A percentile compares a stretch with the other conserved stretches of the same genome.
Evolutionary conservation across 140 eudicot species (phyloP).

Genomic region (Flaveria floridana): DNA sequence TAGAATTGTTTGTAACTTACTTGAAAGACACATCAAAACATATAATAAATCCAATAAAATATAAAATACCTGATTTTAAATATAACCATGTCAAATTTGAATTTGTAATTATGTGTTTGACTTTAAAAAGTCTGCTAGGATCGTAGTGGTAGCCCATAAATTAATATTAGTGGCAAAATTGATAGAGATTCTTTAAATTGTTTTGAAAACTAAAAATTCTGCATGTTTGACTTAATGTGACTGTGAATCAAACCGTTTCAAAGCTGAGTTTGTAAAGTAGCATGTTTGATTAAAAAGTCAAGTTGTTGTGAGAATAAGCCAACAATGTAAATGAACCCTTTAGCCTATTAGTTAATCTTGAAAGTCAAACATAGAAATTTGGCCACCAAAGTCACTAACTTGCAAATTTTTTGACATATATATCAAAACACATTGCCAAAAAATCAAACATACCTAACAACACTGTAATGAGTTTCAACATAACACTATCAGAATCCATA

Average conservation of each 20-base stretch:
- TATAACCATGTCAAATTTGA: not conserved
- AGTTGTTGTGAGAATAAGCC: not conserved
- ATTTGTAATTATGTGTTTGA: conserved; percentile 6
- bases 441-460: conserved; percentile 5
- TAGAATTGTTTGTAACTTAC: not conserved
- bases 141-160: conserved; percentile 11
- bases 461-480: not conserved
- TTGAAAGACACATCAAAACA: not conserved
- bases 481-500: not conserved
- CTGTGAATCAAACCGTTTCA: not conserved
- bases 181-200: not conserved
- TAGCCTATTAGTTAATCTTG: not conserved
- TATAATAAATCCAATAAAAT: not conserved
- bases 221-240: not conserved
- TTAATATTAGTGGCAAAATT: not conserved
- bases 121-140: conserved; percentile 15
- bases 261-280: not conserved
- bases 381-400: too few relatives aligned
- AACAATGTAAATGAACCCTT: not conserved
- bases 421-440: too few relatives aligned
- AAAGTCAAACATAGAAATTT: conserved; percentile 11
- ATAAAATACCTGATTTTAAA: not conserved
- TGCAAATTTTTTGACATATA: too few relatives aligned
- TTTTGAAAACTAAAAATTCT: not conserved
- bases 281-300: conserved; percentile 22